Evolutionary conservation across 257 asterid genomes (phyloP).

Genomic region (Asclepias syriaca): DNA sequence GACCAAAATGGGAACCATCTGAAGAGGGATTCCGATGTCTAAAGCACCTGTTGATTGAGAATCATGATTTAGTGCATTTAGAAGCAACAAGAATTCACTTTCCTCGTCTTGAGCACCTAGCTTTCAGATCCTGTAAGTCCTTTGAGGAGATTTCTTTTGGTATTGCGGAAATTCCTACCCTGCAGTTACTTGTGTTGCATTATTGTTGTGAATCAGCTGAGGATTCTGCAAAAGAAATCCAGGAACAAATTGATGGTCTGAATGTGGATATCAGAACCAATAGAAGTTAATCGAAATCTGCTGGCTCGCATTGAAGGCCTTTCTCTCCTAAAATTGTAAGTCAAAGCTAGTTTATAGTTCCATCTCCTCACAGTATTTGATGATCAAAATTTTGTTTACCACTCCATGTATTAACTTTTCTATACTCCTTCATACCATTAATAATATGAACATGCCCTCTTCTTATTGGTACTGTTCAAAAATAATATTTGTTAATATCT

Average conservation of each 20-base stretch:
- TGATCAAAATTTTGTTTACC: no score
- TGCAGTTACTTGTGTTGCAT: background rate
- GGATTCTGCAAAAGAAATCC: background rate
- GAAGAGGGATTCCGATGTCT: background rate
- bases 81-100: background rate
- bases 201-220: background rate
- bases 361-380: no score
- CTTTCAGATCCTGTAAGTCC: background rate
- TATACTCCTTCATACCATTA: no score
- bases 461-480: no score
- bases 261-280: background rate
- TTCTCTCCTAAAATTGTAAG: no score
- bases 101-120: background rate
- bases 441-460: no score
- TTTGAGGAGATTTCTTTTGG: background rate
- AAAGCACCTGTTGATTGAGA: slow-evolving; percentile 5
- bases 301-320: no score
- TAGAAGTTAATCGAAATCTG: background rate
- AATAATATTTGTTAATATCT: no score
- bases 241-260: background rate
- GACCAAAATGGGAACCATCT: background rate
- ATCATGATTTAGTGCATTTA: background rate
- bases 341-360: no score
- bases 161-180: background rate
- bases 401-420: no score